Base-by-base conservation (phyloP, 192 early-diverging fungal species). In the Gamsiella multidivaricata region DNA sequence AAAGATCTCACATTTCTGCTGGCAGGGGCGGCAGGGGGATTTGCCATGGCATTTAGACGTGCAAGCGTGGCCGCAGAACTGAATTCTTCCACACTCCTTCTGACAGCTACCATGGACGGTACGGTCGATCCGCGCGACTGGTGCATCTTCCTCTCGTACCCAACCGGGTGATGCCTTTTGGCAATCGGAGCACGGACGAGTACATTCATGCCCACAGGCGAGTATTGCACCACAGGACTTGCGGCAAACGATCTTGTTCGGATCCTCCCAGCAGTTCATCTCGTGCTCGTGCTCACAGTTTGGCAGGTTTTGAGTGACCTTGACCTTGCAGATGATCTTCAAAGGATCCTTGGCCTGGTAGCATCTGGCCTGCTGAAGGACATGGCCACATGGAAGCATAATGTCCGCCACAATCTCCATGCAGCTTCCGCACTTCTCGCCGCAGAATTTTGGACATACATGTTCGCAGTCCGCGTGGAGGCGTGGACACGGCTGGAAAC, bases 391-490 rank as follows among this genome's bases (percentile, higher is more conserved):
- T 5, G 29, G 31, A 1, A 83, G 66, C 0, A 37, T 18, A 15
- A 83, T 29, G 3, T 68, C 49, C 0, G 28, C 64, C 18, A 80
- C 69, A 17, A 36, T 2, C 10, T 71, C 72, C 52, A 61, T 46
- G 22, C 76, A 75, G 25, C 72, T 22, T 47, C 86, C 88, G 62
- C 88, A 90, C 31, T 71, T 54, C 2, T 87, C 76, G 6, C 74
- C 76, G 47, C 88, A 90, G 20, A 23, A 23, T 32, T 80, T 82
- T 1, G 37, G 42, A 37, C 88, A 88, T 0, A 75, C 69, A 59
- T 88, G 88, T 5, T 55, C 45, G 56, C 87, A 90, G 0, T 50
- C 28, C 8, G 23, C 25, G 6, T 76, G 70, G 22, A 87, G 69
- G 22, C 83, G 67, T 12, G 69, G 26, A 39, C 88, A 88, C 3